Evolutionary conservation across 169 alveolate genomes (phyloP).

Genomic region (Eimeria sp.): DNA sequence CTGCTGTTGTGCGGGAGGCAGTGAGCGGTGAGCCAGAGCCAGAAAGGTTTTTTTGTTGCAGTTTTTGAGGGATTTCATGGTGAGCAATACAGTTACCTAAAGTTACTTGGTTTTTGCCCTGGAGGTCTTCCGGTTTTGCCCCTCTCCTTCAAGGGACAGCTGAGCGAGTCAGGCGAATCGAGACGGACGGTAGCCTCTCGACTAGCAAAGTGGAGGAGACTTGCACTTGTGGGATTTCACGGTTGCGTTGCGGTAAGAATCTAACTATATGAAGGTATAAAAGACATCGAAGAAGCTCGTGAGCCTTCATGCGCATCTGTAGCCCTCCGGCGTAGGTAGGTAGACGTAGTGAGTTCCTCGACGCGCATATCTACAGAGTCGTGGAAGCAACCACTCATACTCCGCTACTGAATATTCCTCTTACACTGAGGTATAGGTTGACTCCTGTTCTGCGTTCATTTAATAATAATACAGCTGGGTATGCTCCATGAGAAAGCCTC

Average conservation of each 20-base stretch:
- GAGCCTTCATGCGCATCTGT: neutral
- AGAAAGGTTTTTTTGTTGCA: neutral
- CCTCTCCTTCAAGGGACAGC: neutral
- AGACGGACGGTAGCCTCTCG: slow-evolving; percentile 4
- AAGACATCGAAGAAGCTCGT: neutral
- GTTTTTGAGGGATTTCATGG: neutral
- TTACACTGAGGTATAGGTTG: neutral
- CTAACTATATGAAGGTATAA: neutral
- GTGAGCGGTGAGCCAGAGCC: neutral
- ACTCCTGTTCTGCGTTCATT: neutral
- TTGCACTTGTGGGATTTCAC: neutral
- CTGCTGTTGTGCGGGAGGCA: slow-evolving; percentile 1
- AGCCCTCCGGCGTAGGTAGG: neutral
- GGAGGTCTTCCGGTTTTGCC: neutral
- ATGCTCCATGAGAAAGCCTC: neutral
- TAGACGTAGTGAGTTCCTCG: slow-evolving; percentile 7
- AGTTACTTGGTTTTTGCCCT: neutral
- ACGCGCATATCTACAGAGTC: neutral
- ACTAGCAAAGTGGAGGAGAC: neutral
- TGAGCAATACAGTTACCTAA: neutral
- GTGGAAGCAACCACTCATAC: neutral
- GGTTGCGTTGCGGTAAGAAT: neutral
- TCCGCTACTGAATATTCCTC: neutral
- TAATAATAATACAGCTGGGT: neutral
- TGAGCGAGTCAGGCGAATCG: slow-evolving; percentile 18